Conservation (phyloP, 208 protist genomes). For the Leishmania turanica region DNA sequence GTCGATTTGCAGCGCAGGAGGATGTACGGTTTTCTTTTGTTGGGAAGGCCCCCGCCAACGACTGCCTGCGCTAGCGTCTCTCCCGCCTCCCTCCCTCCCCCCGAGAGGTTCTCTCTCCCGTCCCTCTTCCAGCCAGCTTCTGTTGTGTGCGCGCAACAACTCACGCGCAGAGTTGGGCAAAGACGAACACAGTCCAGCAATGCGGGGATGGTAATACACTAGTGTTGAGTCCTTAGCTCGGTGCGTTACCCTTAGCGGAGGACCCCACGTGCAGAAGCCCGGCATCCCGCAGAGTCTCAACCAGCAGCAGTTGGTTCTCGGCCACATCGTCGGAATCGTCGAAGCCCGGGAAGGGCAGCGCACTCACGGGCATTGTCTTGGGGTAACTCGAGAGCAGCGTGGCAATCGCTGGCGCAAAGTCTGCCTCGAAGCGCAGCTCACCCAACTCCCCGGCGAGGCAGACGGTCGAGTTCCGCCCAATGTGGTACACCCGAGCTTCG, state of each 20-base stretch:
- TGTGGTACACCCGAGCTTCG: conserved; percentile 66
- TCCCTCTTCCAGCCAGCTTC: not conserved
- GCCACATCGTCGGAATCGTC: conserved; percentile 49
- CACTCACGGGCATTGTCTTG: conserved; percentile 31
- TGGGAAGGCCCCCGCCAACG: not conserved
- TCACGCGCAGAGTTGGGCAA: not conserved
- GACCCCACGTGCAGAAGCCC: conserved; percentile 35
- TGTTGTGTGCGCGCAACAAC: not conserved
- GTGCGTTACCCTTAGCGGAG: not conserved
- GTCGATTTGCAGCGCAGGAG: not conserved
- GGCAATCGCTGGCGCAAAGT: conserved; percentile 67
- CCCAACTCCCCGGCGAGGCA: conserved; percentile 45
- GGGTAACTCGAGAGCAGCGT: conserved; percentile 47
- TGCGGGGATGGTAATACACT: not conserved
- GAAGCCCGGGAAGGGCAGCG: conserved; percentile 59
- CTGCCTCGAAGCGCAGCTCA: conserved; percentile 62
- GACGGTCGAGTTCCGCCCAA: conserved; percentile 50
- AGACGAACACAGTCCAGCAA: not conserved
- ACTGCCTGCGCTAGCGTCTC: not conserved
- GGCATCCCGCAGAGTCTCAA: conserved; percentile 43
- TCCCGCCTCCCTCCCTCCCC: not conserved
- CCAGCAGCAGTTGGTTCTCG: conserved; percentile 55
- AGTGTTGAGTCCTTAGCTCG: not conserved
- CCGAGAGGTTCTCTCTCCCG: not conserved
- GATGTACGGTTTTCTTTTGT: not conserved